Conservation (phyloP, 345 rosid species). For the Sisymbrium irio region DNA sequence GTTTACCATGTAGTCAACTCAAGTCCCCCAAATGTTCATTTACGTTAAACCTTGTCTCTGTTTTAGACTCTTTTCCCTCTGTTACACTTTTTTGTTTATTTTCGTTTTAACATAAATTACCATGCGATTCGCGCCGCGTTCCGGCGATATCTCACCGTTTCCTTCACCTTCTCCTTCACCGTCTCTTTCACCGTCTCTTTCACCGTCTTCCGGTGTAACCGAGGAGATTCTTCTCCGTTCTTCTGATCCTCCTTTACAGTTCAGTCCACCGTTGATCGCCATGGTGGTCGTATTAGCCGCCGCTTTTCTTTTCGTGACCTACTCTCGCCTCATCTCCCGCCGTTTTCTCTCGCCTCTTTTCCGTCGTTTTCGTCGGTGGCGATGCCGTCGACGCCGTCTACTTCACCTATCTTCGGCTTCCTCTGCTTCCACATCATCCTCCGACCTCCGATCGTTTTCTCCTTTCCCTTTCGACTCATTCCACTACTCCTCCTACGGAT, state of each 20-base stretch:
- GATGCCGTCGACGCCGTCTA: constrained; percentile 45
- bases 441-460: constrained; percentile 40
- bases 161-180: constrained; percentile 36
- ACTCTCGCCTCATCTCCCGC: constrained; percentile 82
- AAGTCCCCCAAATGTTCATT: constrained; percentile 12
- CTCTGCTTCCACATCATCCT: constrained; percentile 48
- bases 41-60: constrained; percentile 29
- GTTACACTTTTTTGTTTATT: neutral
- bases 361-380: constrained; percentile 49
- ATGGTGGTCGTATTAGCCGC: constrained; percentile 85
- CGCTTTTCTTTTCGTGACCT: constrained; percentile 68
- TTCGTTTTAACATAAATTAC: neutral
- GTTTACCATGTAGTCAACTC: constrained; percentile 38
- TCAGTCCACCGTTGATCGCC: constrained; percentile 91
- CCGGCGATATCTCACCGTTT: constrained; percentile 13
- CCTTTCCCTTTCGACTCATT: constrained; percentile 58
- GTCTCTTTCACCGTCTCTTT: constrained; percentile 27
- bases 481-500: constrained; percentile 52
- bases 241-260: constrained; percentile 54
- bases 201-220: constrained; percentile 7
- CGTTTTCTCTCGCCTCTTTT: constrained; percentile 45
- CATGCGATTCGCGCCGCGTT: constrained; percentile 34
- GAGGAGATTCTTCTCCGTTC: constrained; percentile 21
- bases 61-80: constrained; percentile 11
- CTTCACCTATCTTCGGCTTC: constrained; percentile 30